Conservation (phyloP, 768 basidiomycete species). For the Kwoniella newhampshirensis region DNA sequence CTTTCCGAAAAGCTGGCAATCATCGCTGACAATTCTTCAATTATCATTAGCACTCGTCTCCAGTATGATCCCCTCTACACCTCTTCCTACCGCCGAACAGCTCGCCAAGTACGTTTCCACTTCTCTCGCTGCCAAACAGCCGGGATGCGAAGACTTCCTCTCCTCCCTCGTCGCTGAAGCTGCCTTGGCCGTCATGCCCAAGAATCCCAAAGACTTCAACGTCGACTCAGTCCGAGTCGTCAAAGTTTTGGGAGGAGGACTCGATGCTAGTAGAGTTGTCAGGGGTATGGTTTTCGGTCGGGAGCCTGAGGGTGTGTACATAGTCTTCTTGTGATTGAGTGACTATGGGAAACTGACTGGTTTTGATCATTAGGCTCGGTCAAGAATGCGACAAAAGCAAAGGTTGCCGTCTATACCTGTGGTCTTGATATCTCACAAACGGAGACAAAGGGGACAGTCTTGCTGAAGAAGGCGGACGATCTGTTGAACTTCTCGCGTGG, state of each 20-base stretch:
- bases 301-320: constrained; percentile 80
- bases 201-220: constrained; percentile 83
- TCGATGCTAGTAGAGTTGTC: constrained; percentile 81
- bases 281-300: constrained; percentile 97
- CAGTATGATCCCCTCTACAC: constrained; percentile 47
- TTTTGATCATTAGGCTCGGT: constrained; percentile 61
- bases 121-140: constrained; percentile 95
- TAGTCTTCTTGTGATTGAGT: background rate
- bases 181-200: constrained; percentile 79
- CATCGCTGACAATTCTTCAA: background rate
- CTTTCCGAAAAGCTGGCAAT: background rate
- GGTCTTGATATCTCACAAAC: constrained; percentile 92
- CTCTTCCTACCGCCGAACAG: constrained; percentile 70
- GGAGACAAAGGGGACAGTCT: constrained; percentile 97
- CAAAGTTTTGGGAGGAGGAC: constrained; percentile 93
- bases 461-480: constrained; percentile 91
- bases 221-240: constrained; percentile 98
- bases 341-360: constrained; percentile 1
- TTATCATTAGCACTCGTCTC: constrained; percentile 31
- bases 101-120: constrained; percentile 75
- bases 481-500: constrained; percentile 95
- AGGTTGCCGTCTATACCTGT: constrained; percentile 93
- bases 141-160: constrained; percentile 83
- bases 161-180: constrained; percentile 87
- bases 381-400: constrained; percentile 78